Evolutionary conservation across 78 protist genomes (phyloP), one percentile per base, ranked within the genome.

Genomic region (Dictyostelium purpureum): DNA sequence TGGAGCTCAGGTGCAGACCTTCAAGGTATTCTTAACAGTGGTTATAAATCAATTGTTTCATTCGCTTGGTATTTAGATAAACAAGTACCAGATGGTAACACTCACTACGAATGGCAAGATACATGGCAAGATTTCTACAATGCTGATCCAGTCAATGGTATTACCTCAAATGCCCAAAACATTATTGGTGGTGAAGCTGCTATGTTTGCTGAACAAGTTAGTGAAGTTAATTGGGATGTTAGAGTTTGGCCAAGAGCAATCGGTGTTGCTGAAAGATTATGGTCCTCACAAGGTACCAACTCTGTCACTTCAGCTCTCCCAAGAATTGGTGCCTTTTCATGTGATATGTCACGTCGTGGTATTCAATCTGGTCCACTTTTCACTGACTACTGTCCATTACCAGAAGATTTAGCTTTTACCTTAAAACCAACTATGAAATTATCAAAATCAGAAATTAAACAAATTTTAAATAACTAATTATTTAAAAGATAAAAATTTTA

Each of bases 111-210:
- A 59, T 87, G 93, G 93, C 78, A 87, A 69, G 93, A 77, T 59
- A 87, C 93, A 52, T 87, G 93, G 93, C 93, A 87, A 74, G 93
- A 87, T 59, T 82, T 82, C 51, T 82, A 82, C 40, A 31, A 24
- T 35, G 77, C 77, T 2, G 90, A 82, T 28, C 90, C 90, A 82
- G 16, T 43, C 7, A 28, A 35, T 40, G 28, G 28, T 40, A 38
- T 82, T 5, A 12, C 69, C 2, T 12, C 51, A 1, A 31, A 47
- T 0, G 12, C 59, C 2, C 16, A 66, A 2, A 49, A 69, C 26
- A 42, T 85, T 19, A 0, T 85, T 18, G 91, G 91, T 59, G 91
- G 91, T 45, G 91, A 85, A 37, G 91, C 82, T 28, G 33, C 82
- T 2, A 70, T 85, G 82, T 85, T 52, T 57, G 65, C 69, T 33